Base-by-base conservation (phyloP, 2,329 filamentous ascomycete genomes). In the Amauroascus verrucosus region DNA sequence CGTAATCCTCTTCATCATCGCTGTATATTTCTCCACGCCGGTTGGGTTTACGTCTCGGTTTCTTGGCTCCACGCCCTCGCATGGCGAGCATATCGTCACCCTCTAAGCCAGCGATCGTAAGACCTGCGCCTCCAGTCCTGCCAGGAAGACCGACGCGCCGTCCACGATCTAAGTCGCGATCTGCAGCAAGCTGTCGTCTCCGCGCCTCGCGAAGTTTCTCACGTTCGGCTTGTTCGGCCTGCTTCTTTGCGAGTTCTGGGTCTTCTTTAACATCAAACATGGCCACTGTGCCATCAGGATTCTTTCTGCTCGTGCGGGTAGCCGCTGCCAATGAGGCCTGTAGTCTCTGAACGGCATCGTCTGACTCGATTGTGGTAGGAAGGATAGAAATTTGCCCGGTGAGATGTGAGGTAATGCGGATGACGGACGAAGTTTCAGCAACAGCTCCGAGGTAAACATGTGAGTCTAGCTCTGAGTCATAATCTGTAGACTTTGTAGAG, bases 371-470 rank as follows among this genome's bases (percentile, higher is more conserved):
- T 11, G 75, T 72, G 2, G 79, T 75, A 1, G 80, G 78, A 18
- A 76, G 73, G 43, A 85, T 71, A 11, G 74, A 75, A 18, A 85
- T 72, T 4, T 75, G 75, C 14, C 80, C 75, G 9, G 82, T 84
- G 56, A 84, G 71, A 59, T 83, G 82, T 57, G 81, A 79, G 9
- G 80, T 79, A 48, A 83, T 71, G 57, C 80, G 76, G 61, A 84
- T 75, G 22, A 82, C 72, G 35, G 75, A 74, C 1, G 78, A 77
- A 13, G 75, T 73, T 60, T 80, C 76, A 44, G 79, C 73, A 0
- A 81, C 79, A 4, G 79, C 78, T 28, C 77, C 77, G 18, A 85
- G 73, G 62, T 83, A 85, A 48, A 80, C 83, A 60, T 81, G 81
- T 13, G 80, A 76, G 60, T 85, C 81, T 55, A 80, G 72, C 51